Conservation (phyloP, 306 rosid genomes). For the Vicia faba region DNA sequence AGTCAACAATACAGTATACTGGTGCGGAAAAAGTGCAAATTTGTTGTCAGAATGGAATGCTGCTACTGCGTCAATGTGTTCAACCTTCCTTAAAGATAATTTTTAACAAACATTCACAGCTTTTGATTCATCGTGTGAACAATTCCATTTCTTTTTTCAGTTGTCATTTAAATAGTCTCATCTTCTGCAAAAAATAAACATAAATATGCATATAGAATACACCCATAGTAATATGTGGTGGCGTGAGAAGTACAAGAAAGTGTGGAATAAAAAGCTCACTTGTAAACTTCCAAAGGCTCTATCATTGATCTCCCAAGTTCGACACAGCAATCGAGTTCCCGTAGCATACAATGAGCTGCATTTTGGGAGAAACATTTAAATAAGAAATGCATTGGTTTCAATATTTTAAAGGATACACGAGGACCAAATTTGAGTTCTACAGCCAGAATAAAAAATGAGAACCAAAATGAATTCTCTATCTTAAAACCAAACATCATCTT, state of each 20-base stretch:
- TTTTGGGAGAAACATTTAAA: constrained; percentile 22
- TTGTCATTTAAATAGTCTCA: constrained; percentile 7
- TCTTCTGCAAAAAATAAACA: constrained; percentile 18
- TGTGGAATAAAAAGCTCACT: constrained; percentile 48
- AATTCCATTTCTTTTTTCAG: constrained; percentile 29
- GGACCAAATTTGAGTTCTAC: constrained; percentile 13
- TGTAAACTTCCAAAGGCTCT: constrained; percentile 92
- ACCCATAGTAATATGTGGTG: neutral
- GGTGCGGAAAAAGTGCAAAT: neutral
- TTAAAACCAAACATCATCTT: constrained; percentile 16
- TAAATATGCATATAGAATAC: neutral
- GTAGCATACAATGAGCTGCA: constrained; percentile 79
- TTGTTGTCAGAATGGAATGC: neutral
- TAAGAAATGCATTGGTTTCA: constrained; percentile 9
- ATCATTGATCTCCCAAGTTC: constrained; percentile 93
- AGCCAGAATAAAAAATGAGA: no score
- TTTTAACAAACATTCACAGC: constrained; percentile 22
- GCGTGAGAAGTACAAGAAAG: constrained; percentile 31
- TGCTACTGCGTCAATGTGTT: constrained; percentile 5
- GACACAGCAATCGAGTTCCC: constrained; percentile 86
- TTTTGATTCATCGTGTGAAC: neutral
- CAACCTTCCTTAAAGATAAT: constrained; percentile 10
- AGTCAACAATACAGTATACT: constrained; percentile 1
- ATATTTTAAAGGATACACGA: constrained; percentile 18
- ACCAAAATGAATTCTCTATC: constrained; percentile 13